Evolutionary conservation across 1,284 basidiomycete genomes (phyloP).

Genomic region (Stygiomarasmius scandens): DNA sequence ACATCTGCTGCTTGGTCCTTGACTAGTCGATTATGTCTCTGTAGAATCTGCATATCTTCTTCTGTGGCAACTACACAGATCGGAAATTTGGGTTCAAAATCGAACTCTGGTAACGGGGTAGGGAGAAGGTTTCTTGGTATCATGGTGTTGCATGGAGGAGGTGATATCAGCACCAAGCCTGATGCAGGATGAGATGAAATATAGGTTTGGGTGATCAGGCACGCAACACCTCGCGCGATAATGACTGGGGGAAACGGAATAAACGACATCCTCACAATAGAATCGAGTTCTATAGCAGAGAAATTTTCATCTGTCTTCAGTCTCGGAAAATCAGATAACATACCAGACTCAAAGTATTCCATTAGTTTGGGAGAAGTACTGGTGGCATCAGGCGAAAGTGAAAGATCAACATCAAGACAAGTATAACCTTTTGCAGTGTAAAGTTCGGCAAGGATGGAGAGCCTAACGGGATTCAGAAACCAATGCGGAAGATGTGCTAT

Average conservation of each 20-base stretch:
- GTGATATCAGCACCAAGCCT: constrained; percentile 62
- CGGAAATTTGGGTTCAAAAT: constrained; percentile 67
- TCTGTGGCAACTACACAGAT: constrained; percentile 51
- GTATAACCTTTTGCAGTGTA: constrained; percentile 63
- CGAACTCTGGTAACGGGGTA: constrained; percentile 49
- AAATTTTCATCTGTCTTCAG: too few species aligned
- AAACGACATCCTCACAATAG: constrained; percentile 43
- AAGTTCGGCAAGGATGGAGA: constrained; percentile 44
- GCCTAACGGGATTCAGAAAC: constrained; percentile 31
- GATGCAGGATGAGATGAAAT: constrained; percentile 66
- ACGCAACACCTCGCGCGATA: constrained; percentile 51
- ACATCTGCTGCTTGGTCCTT: constrained; percentile 38
- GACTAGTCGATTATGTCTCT: constrained; percentile 38
- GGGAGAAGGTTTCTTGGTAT: constrained; percentile 38
- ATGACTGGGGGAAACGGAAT: constrained; percentile 69
- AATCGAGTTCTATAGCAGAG: constrained; percentile 39
- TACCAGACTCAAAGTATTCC: constrained; percentile 43
- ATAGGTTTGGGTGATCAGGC: constrained; percentile 66
- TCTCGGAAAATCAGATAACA: constrained; percentile 3
- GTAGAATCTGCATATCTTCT: constrained; percentile 35
- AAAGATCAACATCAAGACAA: constrained; percentile 56
- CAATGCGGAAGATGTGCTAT: not conserved
- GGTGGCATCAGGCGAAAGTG: constrained; percentile 28
- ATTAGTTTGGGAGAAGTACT: constrained; percentile 38
- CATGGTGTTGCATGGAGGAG: constrained; percentile 47